Conservation (phyloP, 75 land plant genomes). For the Adiantum capillusveneris region DNA sequence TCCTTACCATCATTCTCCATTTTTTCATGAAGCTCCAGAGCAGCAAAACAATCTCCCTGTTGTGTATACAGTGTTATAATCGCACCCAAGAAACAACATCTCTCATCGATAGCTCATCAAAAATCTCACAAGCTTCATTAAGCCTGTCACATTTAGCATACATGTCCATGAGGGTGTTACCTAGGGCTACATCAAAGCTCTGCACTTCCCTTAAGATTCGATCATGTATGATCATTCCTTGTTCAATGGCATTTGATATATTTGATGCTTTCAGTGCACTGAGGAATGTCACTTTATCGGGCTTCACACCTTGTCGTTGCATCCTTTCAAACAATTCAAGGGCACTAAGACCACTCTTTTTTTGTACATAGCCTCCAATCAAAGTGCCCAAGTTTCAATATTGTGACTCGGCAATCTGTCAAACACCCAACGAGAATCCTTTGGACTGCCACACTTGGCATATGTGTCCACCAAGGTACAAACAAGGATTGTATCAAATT, state of each 20-base stretch:
- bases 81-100: slow-evolving; percentile 56
- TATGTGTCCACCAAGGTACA: neutral
- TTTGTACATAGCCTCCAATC: neutral
- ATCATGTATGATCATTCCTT: slow-evolving; percentile 20
- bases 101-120: neutral
- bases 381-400: slow-evolving; percentile 5
- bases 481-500: neutral
- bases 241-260: neutral
- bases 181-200: neutral
- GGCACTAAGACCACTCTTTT: slow-evolving; percentile 25
- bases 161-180: slow-evolving; percentile 11
- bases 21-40: too few species aligned
- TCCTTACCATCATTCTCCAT: too few species aligned
- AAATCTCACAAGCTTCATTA: neutral
- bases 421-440: neutral
- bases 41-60: neutral
- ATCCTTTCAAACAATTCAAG: slow-evolving; percentile 39
- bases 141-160: slow-evolving; percentile 12
- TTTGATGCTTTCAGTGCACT: slow-evolving; percentile 17
- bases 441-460: slow-evolving; percentile 1
- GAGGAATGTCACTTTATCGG: slow-evolving; percentile 1
- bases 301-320: slow-evolving; percentile 17
- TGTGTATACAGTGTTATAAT: slow-evolving; percentile 30
- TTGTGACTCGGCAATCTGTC: neutral
- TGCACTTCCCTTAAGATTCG: slow-evolving; percentile 7